Evolutionary conservation across 371 early-diverging fungal genomes (phyloP), one percentile per base, ranked within the genome.

Genomic region (Actinomortierella ambigua): DNA sequence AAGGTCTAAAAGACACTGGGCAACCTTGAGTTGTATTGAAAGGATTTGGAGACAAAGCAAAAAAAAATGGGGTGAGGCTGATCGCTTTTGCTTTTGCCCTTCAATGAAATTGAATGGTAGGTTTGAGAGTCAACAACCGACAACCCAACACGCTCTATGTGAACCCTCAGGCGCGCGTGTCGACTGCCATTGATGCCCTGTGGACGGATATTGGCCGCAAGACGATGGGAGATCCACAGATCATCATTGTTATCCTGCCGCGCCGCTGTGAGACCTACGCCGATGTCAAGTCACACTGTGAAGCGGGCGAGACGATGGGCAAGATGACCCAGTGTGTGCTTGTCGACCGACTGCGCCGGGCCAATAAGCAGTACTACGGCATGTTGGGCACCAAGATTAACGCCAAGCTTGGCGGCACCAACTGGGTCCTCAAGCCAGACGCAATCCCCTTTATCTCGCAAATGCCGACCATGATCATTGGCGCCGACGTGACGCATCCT

Each of bases 401-500:
- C 29, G 23, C 67, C 17, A 73, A 73, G 75, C 76, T 90, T 13
- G 85, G 86, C 20, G 90, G 90, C 24, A 53, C 68, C 15, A 84
- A 85, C 61, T 57, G 39, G 34, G 53, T 48, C 13, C 55, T 84
- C 20, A 39, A 46, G 1, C 40, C 13, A 14, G 24, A 46, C 0
- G 55, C 75, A 23, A 50, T 84, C 22, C 77, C 77, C 0, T 77
- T 67, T 51, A 53, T 80, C 3, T 40, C 57, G 46, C 56, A 69
- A 6, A 64, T 57, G 5, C 76, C 83, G 0, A 84, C 86, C 28
- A 78, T 90, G 48, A 59, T 89, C 9, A 57, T 89, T 58, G 90
- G 90, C 23, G 86, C 85, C 4, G 88, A 89, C 70, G 87, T 89
- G 18, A 81, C 86, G 9, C 88, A 88, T 49, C 82, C 83, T 11